A percentile compares a stretch with the other conserved stretches of the same genome.
phyloP scores from a whole-genome alignment of 257 asterid species.

The Phtheirospermum japonicum region DNA sequence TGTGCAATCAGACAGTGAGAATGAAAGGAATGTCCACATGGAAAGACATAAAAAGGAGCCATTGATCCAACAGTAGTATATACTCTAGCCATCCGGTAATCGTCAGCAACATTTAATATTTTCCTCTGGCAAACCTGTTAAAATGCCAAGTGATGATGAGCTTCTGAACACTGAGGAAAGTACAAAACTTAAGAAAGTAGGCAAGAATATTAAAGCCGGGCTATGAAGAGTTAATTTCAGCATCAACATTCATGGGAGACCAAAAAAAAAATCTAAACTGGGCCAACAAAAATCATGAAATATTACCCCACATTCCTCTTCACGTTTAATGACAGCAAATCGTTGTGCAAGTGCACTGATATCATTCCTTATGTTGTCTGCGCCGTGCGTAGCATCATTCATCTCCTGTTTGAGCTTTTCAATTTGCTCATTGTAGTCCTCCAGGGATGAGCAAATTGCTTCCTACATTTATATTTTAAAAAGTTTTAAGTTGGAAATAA shows the following conservation, averaged over 20 bases:
- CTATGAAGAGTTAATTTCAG: conserved; percentile 1
- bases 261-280: neutral
- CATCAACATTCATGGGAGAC: too few species aligned
- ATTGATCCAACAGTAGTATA: conserved; percentile 80
- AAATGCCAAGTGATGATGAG: conserved; percentile 30
- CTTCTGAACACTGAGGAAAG: conserved; percentile 22
- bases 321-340: conserved; percentile 76
- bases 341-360: conserved; percentile 92
- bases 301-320: conserved; percentile 97
- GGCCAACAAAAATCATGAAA: conserved; percentile 24
- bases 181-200: conserved; percentile 18
- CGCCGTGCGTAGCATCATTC: conserved; percentile 97
- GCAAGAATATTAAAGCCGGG: conserved; percentile 20
- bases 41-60: conserved; percentile 97
- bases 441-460: conserved; percentile 94
- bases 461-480: conserved; percentile 52
- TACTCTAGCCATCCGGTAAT: conserved; percentile 60
- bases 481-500: conserved; percentile 21
- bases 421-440: conserved; percentile 92
- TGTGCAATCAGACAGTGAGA: conserved; percentile 91
- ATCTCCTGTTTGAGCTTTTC: conserved; percentile 96
- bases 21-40: conserved; percentile 96
- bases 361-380: conserved; percentile 94
- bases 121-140: conserved; percentile 78
- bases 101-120: conserved; percentile 65